Conservation (phyloP, 805 yeast genomes). For the Candida koratica region DNA sequence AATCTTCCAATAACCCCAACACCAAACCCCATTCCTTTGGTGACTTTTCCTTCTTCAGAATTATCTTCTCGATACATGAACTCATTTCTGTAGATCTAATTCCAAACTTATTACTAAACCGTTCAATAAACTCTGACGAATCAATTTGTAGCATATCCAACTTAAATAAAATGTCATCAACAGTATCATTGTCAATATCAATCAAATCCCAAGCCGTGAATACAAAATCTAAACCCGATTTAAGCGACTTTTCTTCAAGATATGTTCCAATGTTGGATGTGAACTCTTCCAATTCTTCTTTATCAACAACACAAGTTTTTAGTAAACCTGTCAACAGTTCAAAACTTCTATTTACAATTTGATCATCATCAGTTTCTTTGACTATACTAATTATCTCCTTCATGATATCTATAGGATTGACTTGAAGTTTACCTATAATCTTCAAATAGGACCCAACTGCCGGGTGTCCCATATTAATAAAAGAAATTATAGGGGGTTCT, state of each 20-base stretch:
- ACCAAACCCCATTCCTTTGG: slow-evolving; percentile 21
- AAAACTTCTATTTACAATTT: slow-evolving; percentile 8
- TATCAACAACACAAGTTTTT: background rate
- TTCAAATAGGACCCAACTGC: background rate
- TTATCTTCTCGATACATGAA: slow-evolving; percentile 27
- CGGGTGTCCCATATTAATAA: slow-evolving; percentile 3
- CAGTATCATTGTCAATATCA: slow-evolving; percentile 6
- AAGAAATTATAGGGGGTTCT: slow-evolving; percentile 1
- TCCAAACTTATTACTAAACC: slow-evolving; percentile 6
- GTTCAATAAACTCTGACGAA: slow-evolving; percentile 8
- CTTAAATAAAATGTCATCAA: slow-evolving; percentile 13
- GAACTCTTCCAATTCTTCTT: slow-evolving; percentile 10
- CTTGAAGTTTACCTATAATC: background rate
- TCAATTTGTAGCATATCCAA: slow-evolving; percentile 6
- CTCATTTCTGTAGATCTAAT: slow-evolving; percentile 18
- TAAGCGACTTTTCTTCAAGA: slow-evolving; percentile 6
- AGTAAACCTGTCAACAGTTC: slow-evolving; percentile 2
- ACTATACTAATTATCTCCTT: slow-evolving; percentile 11
- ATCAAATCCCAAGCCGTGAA: slow-evolving; percentile 9
- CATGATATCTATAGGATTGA: slow-evolving; percentile 4
- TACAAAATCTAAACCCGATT: slow-evolving; percentile 2
- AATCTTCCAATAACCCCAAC: slow-evolving; percentile 16
- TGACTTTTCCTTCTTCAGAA: slow-evolving; percentile 20
- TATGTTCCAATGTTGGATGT: slow-evolving; percentile 6
- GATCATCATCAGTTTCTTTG: slow-evolving; percentile 8